Percentiles rank a stretch among this genome's conserved stretches.
Conservation (phyloP, 1,284 basidiomycete genomes). For the Pterulicium gracile region DNA sequence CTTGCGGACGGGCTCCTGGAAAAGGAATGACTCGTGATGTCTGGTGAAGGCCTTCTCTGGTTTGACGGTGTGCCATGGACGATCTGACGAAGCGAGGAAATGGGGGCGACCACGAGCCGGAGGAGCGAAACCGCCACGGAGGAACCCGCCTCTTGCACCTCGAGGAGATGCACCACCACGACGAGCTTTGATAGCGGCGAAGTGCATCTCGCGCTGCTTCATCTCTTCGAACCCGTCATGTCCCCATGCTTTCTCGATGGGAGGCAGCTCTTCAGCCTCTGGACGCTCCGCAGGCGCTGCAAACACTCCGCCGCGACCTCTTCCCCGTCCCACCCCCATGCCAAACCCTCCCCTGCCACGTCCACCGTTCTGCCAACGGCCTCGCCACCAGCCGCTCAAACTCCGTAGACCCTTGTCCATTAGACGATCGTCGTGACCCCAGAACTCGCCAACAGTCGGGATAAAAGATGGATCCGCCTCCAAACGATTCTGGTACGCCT, state of each 20-base stretch:
- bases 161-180: slow-evolving; percentile 15
- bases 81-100: slow-evolving; percentile 26
- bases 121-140: slow-evolving; percentile 33
- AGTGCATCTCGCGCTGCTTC: slow-evolving; percentile 56
- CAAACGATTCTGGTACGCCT: slow-evolving; percentile 68
- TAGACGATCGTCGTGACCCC: slow-evolving; percentile 83
- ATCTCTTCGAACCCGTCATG: slow-evolving; percentile 82
- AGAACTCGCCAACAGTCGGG: slow-evolving; percentile 81
- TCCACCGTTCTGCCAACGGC: slow-evolving; percentile 59
- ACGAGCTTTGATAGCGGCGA: background rate
- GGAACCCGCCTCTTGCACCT: slow-evolving; percentile 24
- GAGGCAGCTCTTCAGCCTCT: slow-evolving; percentile 17
- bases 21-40: slow-evolving; percentile 62
- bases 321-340: slow-evolving; percentile 31
- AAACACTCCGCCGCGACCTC: slow-evolving; percentile 34
- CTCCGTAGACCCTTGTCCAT: slow-evolving; percentile 65
- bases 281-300: slow-evolving; percentile 12
- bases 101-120: slow-evolving; percentile 17
- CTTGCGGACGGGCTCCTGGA: slow-evolving; percentile 33
- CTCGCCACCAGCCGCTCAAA: slow-evolving; percentile 76
- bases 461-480: slow-evolving; percentile 78
- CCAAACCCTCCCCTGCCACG: slow-evolving; percentile 43
- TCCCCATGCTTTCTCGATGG: slow-evolving; percentile 60
- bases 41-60: slow-evolving; percentile 74
- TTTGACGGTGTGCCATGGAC: slow-evolving; percentile 61